phyloP scores from a whole-genome alignment of 805 yeast species.

The Ogataea naganishii region DNA sequence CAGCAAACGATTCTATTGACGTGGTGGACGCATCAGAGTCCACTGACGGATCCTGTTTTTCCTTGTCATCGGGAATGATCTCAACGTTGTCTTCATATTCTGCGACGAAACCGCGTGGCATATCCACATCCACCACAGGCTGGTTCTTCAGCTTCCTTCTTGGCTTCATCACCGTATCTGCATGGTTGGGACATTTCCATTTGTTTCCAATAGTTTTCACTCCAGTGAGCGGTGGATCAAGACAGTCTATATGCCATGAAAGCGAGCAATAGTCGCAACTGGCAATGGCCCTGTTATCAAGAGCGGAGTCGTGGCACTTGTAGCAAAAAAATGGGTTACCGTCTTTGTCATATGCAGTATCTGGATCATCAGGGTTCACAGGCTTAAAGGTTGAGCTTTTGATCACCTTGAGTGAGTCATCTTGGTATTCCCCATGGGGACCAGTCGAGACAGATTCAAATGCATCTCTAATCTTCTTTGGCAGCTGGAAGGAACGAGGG shows the following conservation, averaged over 20 bases:
- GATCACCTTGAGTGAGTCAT: constrained; percentile 46
- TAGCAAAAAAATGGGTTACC: constrained; percentile 69
- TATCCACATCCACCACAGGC: constrained; percentile 43
- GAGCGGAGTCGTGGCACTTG: constrained; percentile 65
- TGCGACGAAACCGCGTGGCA: constrained; percentile 41
- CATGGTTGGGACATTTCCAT: constrained; percentile 92
- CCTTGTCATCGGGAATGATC: constrained; percentile 32
- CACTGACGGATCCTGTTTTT: constrained; percentile 10
- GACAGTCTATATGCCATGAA: constrained; percentile 86
- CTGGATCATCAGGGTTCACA: constrained; percentile 44
- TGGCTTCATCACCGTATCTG: constrained; percentile 37
- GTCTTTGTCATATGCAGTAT: constrained; percentile 54
- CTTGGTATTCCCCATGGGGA: constrained; percentile 62
- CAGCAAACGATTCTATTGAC: neutral
- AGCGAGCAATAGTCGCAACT: constrained; percentile 79
- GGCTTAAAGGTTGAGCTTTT: constrained; percentile 31
- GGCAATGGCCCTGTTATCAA: constrained; percentile 45
- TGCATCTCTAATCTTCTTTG: constrained; percentile 57
- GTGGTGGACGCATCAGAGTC: too few relatives aligned
- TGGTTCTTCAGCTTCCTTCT: constrained; percentile 45
- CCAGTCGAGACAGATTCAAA: constrained; percentile 69
- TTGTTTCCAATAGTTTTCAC: constrained; percentile 66
- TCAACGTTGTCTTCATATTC: constrained; percentile 46
- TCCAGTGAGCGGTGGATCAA: constrained; percentile 64
- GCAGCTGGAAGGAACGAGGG: constrained; percentile 62